Base-by-base conservation (phyloP, 208 protist species). In the Wallacemonas collosoma region DNA sequence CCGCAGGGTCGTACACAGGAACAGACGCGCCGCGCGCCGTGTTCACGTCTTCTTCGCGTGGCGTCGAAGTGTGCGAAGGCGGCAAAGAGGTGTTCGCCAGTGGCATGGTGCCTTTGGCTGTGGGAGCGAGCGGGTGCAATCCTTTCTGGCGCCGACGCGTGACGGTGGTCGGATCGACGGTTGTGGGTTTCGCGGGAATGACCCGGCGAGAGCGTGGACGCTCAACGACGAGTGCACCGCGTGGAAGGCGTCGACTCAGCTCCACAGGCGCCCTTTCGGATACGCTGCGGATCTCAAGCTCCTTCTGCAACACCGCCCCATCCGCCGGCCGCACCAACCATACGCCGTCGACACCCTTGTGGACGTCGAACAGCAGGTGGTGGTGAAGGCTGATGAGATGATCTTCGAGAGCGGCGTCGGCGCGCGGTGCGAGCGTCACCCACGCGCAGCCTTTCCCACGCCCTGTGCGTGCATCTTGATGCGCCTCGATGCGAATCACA, bases 381-480 rank as follows among this genome's bases (percentile, higher is more conserved):
- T 65, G 60, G 41, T 65, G 60, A 5, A 65, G 43, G 17, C 41
- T 8, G 60, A 65, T 8, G 41, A 65, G 60, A n/a, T 35, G 60
- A 14, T 44, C 60, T 41, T 65, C 60, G 6, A 65, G 40, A 15
- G 38, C 11, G 15, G 38, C 14, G 8, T 65, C 60, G 5, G 60
- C 60, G 15, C 50, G 14, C 15, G 60, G 40, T 3, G 60, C 60
- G 14, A 65, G 43, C 40, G 60, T 65, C 60, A 65, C 38, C 60
- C 60, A 65, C 4, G 60, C 60, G 17, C 60, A 65, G 38, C 60
- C 60, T 47, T 65, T 65, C 3, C 60, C 60, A n/a, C 60, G 60
- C 7, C 60, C 41, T 45, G 60, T 65, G 43, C 60, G 60, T 8
- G 14, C n/a, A n/a, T 65, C 60, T 17, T 65, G 60, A 35, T 65